Evolutionary conservation across 108 stramenopile species (phyloP), one percentile per base, ranked within the genome.

Genomic region (Pseudonitzschia multistriata): DNA sequence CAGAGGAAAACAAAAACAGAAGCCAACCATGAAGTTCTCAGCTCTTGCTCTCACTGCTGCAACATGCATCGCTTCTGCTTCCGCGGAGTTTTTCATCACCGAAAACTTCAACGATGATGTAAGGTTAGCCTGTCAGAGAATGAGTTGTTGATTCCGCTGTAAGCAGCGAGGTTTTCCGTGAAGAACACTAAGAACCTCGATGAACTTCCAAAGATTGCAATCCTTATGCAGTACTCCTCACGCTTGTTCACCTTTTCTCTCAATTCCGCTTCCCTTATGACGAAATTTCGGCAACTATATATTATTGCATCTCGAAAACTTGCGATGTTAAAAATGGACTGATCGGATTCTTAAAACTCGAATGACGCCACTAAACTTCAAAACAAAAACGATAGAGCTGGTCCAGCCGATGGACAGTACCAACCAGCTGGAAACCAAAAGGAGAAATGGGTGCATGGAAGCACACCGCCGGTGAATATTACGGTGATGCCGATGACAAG

Each of bases 381-480:
- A 45, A 4, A 13, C 50, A 10, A 24, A 52, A 52, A 52, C 15
- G 24, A 39, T 72, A 94, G 93, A 81, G 54, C 33, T 94, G 90
- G 90, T 87, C 68, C 10, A 73, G 78, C 45, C 89, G 97, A 63
- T 99, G 99, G 99, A 84, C 86, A 17, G 93, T 93, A 50, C 77
- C 93, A n/a, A 82, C 84, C 65, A 84, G 92, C 30, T 98, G 98
- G 97, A 99, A 99, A 81, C 66, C 92, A 47, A 83, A 85, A 35
- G 67, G 60, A 30, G 96, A 98, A 81, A 85, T 97, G 77, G 97
- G 98, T 50, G 79, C 82, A 66, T 99, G 99, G 99, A 82, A 81
- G 52, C 92, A 89, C 79, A 97, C 97, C 45, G 88, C 94, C 28
- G 98, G 97, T 15, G 76, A 96, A 73, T 97, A 87, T 86, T 83